Evolutionary conservation across 495 filamentous ascomycete genomes (phyloP).

Genomic region (Aspergillus sparsus): DNA sequence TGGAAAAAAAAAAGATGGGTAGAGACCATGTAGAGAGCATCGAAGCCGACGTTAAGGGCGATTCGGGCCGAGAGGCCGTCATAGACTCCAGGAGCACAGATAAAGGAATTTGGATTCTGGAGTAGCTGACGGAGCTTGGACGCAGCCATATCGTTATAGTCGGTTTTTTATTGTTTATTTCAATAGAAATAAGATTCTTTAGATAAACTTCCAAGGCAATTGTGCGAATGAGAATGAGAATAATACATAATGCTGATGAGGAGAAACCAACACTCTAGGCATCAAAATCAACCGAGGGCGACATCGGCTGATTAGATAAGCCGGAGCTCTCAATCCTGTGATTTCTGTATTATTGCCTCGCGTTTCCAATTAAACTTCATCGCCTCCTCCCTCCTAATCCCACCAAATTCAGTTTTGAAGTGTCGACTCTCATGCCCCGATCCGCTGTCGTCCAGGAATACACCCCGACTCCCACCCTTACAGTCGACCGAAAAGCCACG

Average conservation of each 20-base stretch:
- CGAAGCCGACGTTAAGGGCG: constrained; percentile 60
- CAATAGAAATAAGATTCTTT: neutral
- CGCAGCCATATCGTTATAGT: constrained; percentile 1
- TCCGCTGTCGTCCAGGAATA: constrained; percentile 72
- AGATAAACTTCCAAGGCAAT: no score
- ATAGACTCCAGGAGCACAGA: constrained; percentile 61
- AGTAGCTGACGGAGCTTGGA: constrained; percentile 14
- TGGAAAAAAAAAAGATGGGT: neutral
- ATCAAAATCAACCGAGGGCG: constrained; percentile 8
- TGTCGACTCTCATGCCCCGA: constrained; percentile 40
- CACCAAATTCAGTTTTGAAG: constrained; percentile 2
- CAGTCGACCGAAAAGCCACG: constrained; percentile 64
- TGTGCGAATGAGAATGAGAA: no score
- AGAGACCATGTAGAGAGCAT: constrained; percentile 64
- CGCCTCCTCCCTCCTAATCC: neutral
- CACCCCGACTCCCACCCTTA: constrained; percentile 57
- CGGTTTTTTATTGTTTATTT: neutral
- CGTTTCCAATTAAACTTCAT: neutral
- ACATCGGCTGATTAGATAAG: constrained; percentile 21
- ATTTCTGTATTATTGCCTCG: constrained; percentile 15
- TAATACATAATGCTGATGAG: no score
- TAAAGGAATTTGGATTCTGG: constrained; percentile 31
- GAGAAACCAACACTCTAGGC: no score
- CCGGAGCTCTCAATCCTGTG: constrained; percentile 6
- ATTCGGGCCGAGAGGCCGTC: constrained; percentile 69